Evolutionary conservation across 2,329 filamentous ascomycete species (phyloP).

Genomic region (Mycosphaerella sp.): DNA sequence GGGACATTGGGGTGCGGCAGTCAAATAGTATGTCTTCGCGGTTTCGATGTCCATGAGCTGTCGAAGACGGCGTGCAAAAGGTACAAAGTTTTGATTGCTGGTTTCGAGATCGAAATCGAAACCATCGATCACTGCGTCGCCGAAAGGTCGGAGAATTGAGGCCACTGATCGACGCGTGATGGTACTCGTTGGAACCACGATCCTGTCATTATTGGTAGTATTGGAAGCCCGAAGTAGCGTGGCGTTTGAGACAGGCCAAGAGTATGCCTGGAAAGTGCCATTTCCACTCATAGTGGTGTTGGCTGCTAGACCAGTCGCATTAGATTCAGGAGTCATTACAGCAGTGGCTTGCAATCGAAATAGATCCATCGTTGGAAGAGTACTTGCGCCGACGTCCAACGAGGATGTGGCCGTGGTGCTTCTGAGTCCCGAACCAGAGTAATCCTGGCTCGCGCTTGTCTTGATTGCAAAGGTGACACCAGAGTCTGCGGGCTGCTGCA

Average conservation of each 20-base stretch:
- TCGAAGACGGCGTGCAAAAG: constrained; percentile 33
- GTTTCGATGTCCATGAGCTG: constrained; percentile 27
- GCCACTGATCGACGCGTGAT: neutral
- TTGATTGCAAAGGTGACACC: constrained; percentile 1
- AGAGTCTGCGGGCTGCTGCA: constrained; percentile 1
- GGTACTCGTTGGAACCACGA: neutral
- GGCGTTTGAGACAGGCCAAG: neutral
- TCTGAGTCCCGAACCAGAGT: neutral
- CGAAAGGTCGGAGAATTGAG: constrained; percentile 57
- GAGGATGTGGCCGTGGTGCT: neutral
- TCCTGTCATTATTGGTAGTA: neutral
- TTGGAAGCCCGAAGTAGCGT: neutral
- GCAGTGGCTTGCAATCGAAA: neutral
- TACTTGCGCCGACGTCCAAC: neutral
- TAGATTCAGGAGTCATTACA: neutral
- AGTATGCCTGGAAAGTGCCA: neutral
- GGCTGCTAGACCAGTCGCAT: neutral
- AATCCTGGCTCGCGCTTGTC: neutral
- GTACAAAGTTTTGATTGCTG: constrained; percentile 54
- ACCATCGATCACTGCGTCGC: constrained; percentile 59
- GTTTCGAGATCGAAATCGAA: constrained; percentile 73
- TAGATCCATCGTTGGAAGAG: neutral
- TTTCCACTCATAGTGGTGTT: neutral
- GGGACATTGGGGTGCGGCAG: constrained; percentile 38
- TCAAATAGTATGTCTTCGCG: constrained; percentile 41